Conservation (phyloP, 2,329 filamentous ascomycete species). For the Aureobasidium sp. region DNA sequence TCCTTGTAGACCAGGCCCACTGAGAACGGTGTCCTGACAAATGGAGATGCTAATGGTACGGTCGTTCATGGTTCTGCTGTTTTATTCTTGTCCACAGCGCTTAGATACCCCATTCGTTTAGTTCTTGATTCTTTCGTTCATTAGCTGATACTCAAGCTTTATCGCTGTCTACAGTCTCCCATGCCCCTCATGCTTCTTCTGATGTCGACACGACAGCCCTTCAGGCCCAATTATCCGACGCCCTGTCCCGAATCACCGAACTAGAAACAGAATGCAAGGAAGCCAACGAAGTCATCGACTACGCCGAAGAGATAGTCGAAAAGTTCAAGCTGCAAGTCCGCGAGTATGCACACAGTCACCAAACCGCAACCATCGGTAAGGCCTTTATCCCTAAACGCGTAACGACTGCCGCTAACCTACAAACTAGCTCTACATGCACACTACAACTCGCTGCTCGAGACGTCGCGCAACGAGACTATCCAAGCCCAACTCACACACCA, state of each 20-base stretch:
- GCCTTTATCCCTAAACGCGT: too few relatives aligned
- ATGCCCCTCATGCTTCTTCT: conserved; percentile 8
- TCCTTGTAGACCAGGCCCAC: not conserved
- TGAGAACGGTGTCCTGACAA: conserved; percentile 3
- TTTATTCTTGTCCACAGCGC: not conserved
- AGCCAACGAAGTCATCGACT: conserved; percentile 20
- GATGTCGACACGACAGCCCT: not conserved
- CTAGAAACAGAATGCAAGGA: conserved; percentile 24
- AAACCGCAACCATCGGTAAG: conserved; percentile 5
- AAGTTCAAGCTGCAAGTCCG: conserved; percentile 27
- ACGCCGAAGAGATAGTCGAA: conserved; percentile 25
- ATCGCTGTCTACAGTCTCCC: not conserved
- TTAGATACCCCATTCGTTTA: conserved; percentile 9
- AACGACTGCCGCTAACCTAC: not conserved
- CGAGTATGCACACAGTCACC: not conserved
- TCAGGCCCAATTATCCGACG: conserved; percentile 2
- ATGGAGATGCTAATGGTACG: conserved; percentile 10
- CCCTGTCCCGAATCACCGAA: conserved; percentile 21
- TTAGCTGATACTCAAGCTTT: conserved; percentile 4
- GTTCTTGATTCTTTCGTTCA: not conserved
- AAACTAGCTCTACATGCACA: conserved; percentile 37
- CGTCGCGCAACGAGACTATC: conserved; percentile 38
- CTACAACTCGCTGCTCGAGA: conserved; percentile 39
- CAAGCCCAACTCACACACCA: conserved; percentile 42
- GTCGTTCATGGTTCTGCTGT: not conserved